Conservation (phyloP, 768 basidiomycete species). For the Aureoboletus auriporus region DNA sequence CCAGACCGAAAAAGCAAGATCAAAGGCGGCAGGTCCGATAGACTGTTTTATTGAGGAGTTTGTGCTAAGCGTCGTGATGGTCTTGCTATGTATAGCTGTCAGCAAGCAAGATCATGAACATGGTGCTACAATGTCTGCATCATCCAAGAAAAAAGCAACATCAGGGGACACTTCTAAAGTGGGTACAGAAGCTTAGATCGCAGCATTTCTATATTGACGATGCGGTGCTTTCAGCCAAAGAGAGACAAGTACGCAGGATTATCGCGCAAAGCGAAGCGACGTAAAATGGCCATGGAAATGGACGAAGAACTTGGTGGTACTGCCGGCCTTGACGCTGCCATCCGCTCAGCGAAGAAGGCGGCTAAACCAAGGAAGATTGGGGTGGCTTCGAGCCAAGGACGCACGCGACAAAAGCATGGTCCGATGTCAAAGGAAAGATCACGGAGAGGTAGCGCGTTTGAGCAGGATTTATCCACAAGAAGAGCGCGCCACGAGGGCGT, state of each 20-base stretch:
- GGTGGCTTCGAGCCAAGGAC: conserved; percentile 37
- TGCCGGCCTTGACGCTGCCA: conserved; percentile 61
- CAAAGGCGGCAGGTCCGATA: conserved; percentile 65
- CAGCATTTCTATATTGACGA: conserved; percentile 4
- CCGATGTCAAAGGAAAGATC: conserved; percentile 29
- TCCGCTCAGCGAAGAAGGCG: conserved; percentile 85
- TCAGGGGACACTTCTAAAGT: conserved; percentile 40
- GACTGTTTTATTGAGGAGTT: neutral
- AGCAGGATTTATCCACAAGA: conserved; percentile 53
- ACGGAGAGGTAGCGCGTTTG: conserved; percentile 45
- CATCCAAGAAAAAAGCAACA: conserved; percentile 35
- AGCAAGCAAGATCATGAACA: conserved; percentile 75
- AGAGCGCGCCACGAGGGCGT: conserved; percentile 48
- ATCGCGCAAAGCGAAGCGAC: conserved; percentile 81
- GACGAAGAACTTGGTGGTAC: conserved; percentile 61
- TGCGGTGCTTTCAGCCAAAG: conserved; percentile 48
- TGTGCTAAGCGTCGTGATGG: conserved; percentile 1
- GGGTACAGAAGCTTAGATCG: conserved; percentile 5
- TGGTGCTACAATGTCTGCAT: conserved; percentile 38
- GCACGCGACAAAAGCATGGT: conserved; percentile 32
- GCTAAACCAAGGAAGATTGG: conserved; percentile 74
- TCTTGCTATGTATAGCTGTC: conserved; percentile 42
- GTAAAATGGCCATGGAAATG: conserved; percentile 82
- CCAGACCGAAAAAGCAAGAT: conserved; percentile 82
- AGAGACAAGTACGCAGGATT: conserved; percentile 78